A percentile compares a stretch with the other conserved stretches of the same genome.
Evolutionary conservation across 441 rosid species (phyloP).

Genomic region (Viola pubescens): DNA sequence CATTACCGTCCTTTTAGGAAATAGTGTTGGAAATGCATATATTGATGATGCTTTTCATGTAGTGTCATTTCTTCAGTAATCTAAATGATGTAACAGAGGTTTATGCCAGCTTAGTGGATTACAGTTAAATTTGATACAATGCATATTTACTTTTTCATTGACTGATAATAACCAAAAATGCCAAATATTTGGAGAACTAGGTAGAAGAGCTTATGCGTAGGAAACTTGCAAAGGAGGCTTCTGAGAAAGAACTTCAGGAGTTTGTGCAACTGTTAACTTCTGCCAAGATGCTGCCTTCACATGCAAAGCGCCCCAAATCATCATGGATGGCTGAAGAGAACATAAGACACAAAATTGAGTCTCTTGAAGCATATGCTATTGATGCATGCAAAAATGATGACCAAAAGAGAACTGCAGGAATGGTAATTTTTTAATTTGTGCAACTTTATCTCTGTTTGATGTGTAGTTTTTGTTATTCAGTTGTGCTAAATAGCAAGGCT

Average conservation of each 20-base stretch:
- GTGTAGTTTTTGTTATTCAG: background rate
- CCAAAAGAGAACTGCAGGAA: conserved; percentile 61
- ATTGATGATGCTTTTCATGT: no score
- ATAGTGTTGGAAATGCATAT: no score
- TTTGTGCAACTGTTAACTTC: conserved; percentile 57
- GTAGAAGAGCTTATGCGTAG: conserved; percentile 69
- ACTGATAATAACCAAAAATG: conserved; percentile 9
- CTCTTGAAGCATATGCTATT: conserved; percentile 81
- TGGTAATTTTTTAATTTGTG: conserved; percentile 40
- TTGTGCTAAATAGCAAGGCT: background rate
- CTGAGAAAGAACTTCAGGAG: conserved; percentile 70
- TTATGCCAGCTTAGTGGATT: no score
- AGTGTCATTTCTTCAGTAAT: no score
- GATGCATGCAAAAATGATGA: conserved; percentile 70
- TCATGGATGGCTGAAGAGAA: conserved; percentile 72
- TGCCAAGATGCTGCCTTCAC: conserved; percentile 57
- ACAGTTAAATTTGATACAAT: no score
- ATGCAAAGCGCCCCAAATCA: conserved; percentile 69
- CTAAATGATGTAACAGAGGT: no score
- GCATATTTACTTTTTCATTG: conserved; percentile 1
- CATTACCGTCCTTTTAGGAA: no score
- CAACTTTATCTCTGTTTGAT: background rate
- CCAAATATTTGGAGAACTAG: conserved; percentile 26
- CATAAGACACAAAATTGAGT: conserved; percentile 40
- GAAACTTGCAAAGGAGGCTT: conserved; percentile 72